phyloP scores from a whole-genome alignment of 441 rosid genomes.

The Erodium texanum region DNA sequence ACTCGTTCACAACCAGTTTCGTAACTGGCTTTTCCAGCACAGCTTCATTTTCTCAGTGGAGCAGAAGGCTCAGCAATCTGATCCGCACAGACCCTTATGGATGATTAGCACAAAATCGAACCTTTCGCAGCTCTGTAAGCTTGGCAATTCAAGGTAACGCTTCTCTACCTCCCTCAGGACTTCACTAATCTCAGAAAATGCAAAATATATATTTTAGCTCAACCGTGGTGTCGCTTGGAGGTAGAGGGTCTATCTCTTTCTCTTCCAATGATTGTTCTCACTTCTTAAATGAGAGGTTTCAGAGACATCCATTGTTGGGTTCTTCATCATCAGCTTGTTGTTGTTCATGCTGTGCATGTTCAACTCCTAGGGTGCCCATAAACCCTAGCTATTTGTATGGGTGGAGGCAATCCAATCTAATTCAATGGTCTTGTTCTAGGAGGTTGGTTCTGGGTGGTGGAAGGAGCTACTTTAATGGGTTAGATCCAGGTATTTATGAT shows the following conservation, averaged over 20 bases:
- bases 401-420: constrained; percentile 58
- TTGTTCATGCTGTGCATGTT: constrained; percentile 31
- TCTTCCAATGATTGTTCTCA: constrained; percentile 43
- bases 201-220: constrained; percentile 45
- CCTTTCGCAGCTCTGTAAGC: not conserved
- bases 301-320: constrained; percentile 19
- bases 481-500: constrained; percentile 31
- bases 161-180: constrained; percentile 13
- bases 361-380: constrained; percentile 26
- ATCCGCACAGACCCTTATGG: constrained; percentile 5
- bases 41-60: not conserved
- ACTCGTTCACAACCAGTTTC: not conserved
- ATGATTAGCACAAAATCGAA: not conserved
- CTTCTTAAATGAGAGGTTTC: too few relatives aligned
- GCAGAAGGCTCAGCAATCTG: not conserved
- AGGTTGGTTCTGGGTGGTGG: constrained; percentile 39
- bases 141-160: constrained; percentile 24
- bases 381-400: constrained; percentile 47
- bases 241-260: constrained; percentile 39
- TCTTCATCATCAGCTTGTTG: constrained; percentile 19
- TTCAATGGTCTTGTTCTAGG: constrained; percentile 52
- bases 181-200: constrained; percentile 24
- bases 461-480: constrained; percentile 19
- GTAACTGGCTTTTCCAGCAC: not conserved
- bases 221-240: constrained; percentile 32